Conservation (phyloP, 257 asterid species). For the Linaria vulgaris region DNA sequence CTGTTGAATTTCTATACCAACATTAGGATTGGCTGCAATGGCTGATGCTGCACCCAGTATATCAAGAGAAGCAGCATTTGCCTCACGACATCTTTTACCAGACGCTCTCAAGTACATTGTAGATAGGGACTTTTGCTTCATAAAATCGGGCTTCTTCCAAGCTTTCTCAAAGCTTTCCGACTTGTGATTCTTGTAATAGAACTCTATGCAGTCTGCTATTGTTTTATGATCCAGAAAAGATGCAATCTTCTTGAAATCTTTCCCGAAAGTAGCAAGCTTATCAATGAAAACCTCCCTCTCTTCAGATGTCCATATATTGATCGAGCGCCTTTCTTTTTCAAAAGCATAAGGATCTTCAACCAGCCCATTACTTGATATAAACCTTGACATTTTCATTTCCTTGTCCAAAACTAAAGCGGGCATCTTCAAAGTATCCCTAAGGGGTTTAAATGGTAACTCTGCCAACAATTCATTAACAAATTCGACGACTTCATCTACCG, state of each 20-base stretch:
- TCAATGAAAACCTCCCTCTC: conserved; percentile 81
- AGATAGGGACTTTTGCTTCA: conserved; percentile 57
- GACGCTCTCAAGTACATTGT: conserved; percentile 68
- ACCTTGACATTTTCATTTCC: conserved; percentile 51
- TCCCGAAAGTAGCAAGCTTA: conserved; percentile 70
- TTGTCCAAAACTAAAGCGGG: conserved; percentile 81
- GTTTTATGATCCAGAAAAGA: conserved; percentile 79
- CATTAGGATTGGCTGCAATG: conserved; percentile 59
- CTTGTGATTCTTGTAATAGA: conserved; percentile 95
- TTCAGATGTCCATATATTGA: conserved; percentile 74
- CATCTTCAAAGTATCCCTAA: conserved; percentile 66
- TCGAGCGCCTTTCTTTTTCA: conserved; percentile 70
- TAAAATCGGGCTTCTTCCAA: conserved; percentile 53
- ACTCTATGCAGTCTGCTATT: conserved; percentile 89
- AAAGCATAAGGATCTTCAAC: conserved; percentile 83
- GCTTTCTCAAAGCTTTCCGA: conserved; percentile 70
- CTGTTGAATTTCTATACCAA: conserved; percentile 45
- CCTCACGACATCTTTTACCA: conserved; percentile 78
- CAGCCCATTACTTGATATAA: conserved; percentile 70
- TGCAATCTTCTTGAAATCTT: conserved; percentile 73
- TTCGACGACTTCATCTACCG: conserved; percentile 55
- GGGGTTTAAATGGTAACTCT: conserved; percentile 56
- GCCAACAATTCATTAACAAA: conserved; percentile 54
- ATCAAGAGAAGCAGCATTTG: conserved; percentile 77
- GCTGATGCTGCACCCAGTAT: conserved; percentile 82